Evolutionary conservation across 306 rosid species (phyloP).

Genomic region (Inga laurina): DNA sequence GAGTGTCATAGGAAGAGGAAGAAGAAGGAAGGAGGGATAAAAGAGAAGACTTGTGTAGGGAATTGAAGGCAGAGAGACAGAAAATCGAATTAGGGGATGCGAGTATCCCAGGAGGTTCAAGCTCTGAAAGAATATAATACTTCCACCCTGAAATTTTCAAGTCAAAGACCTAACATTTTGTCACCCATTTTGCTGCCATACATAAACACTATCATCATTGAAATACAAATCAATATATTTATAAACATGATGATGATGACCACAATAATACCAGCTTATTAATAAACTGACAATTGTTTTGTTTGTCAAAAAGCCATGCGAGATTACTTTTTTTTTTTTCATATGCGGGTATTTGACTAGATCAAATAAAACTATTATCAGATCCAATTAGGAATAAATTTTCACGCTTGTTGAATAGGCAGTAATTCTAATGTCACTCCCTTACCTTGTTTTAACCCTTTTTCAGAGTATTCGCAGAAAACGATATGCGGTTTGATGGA

Average conservation of each 20-base stretch:
- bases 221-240: background rate
- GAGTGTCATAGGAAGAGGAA: too few species aligned
- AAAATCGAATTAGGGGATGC: too few species aligned
- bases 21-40: too few species aligned
- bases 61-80: too few species aligned
- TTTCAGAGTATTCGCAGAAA: too few species aligned
- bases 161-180: slow-evolving; percentile 6
- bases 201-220: background rate
- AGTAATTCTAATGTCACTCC: too few species aligned
- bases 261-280: background rate
- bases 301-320: background rate
- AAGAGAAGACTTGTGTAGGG: too few species aligned
- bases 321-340: background rate
- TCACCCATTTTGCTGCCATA: background rate
- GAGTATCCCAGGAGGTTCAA: slow-evolving; percentile 78
- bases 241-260: background rate
- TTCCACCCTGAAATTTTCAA: slow-evolving; percentile 78
- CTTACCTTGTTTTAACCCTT: too few species aligned
- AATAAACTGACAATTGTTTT: background rate
- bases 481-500: too few species aligned
- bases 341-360: too few species aligned
- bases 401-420: too few species aligned
- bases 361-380: background rate
- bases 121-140: slow-evolving; percentile 96
- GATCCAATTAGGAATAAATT: too few species aligned